Evolutionary conservation across 2,329 filamentous ascomycete genomes (phyloP), one percentile per base, ranked within the genome.

Genomic region (Helotiales sp.): DNA sequence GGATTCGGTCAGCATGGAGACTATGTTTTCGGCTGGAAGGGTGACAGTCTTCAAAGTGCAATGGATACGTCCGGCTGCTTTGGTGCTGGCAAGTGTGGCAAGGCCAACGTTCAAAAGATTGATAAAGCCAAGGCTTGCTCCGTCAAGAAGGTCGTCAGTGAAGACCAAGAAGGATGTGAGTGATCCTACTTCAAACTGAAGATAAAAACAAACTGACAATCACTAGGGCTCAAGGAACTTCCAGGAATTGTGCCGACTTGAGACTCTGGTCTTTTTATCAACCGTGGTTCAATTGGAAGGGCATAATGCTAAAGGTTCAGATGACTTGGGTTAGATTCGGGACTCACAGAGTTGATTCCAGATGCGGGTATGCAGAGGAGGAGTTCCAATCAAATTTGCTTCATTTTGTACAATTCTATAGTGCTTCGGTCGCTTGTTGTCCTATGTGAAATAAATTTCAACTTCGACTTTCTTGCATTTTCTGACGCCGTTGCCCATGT

Each of bases 1-100:
- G 85, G 85, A 57, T 85, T 82, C 69, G 83, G 84, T 3, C 83
- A 83, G 72, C 86, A 88, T 73, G 85, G 81, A 61, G 86, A 89
- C 76, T 89, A 88, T 74, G 37, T 84, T 24, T 89, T 87, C 75
- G 87, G 87, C 4, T 69, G 87, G 87, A 81, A 88, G 60, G 75
- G 81, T 0, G 69, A 77, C 2, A 77, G 80, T 5, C 80, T 89
- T 2, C 82, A 86, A 58, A 76, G 77, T 0, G 86, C 84, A 10
- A 79, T 87, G 70, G 78, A 83, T 62, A 55, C 50, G 3, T 32
- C 50, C 2, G 50, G 50, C 8, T 55, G 50, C 50, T 34, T 55
- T 34, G 50, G 50, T 32, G 50, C 50, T 10, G 50, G 50, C 6
- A 55, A 32, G 26, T 55, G 28, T 34, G 50, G 50, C 4, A 55